Base-by-base conservation (phyloP, 1,284 basidiomycete genomes). In the Microbotryomycetes sp. region DNA sequence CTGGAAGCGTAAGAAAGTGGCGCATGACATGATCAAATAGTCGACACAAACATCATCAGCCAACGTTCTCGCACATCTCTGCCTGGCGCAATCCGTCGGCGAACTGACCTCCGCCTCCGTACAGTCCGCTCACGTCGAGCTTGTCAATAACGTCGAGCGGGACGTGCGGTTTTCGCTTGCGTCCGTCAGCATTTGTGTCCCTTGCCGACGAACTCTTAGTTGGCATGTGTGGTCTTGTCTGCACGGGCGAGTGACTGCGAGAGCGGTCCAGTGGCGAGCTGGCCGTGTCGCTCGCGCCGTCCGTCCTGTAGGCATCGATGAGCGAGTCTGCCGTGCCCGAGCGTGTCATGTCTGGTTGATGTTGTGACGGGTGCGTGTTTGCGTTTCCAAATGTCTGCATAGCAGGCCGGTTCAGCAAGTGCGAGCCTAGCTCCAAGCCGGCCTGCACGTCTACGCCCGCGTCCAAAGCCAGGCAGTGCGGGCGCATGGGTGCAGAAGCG, bases 91-190 rank as follows among this genome's bases (percentile, higher is more conserved):
- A 41, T 9, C 11, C 35, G 18, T 41, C 0, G 2, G 7, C 15
- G 3, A 26, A 53, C 64, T 23, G 51, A 68, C 67, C 61, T 52
- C 67, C 67, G 7, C 67, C 67, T 29, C 67, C 67, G 30, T 69
- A 69, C 15, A 69, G 47, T 1, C 67, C 67, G 15, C 60, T 62
- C 49, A 69, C 66, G 54, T 69, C 67, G 54, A 69, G 65, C 3
- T 61, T 52, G 55, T 69, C 67, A n/a, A 69, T 69, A 28, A 69
- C 35, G 58, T 69, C 67, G 30, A 67, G 57, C 23, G 59, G 62
- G 31, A 47, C 41, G 52, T 60, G 57, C 47, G 60, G 60, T 49
- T 62, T 65, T 24, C 56, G 54, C 50, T 52, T 57, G 23, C 45
- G 45, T 3, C 23, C 35, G 18, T 41, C 11, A 41, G 9, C 18